These are phyloP conservation scores for Ophiosphaerella narmari DNA, from an alignment of 2,329 filamentous ascomycete species.

Conservation along the genomic window DNA sequence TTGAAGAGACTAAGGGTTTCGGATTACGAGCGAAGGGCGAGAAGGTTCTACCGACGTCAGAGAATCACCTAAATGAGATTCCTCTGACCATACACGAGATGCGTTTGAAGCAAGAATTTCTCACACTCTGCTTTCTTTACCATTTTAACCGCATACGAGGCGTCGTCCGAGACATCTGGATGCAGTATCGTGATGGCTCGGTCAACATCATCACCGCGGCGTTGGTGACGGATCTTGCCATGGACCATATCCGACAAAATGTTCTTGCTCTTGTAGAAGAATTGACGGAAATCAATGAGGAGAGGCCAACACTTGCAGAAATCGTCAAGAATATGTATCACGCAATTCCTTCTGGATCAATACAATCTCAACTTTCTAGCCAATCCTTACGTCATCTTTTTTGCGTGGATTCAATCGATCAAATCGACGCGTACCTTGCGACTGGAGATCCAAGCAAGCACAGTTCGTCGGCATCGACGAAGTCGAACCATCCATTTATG, in stretches of 20 bases:
- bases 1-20: not conserved
- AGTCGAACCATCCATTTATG: not conserved
- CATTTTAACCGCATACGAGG: conserved; percentile 15
- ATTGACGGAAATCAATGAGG: not conserved
- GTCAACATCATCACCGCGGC: conserved; percentile 15
- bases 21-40: not conserved
- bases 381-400: conserved; percentile 5
- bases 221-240: conserved; percentile 19
- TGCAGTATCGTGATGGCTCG: conserved; percentile 6
- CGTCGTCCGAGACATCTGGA: conserved; percentile 13
- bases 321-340: not conserved
- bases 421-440: not conserved
- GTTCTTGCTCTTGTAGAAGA: conserved; percentile 12
- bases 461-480: not conserved
- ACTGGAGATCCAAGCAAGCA: not conserved
- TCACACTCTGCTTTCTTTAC: conserved; percentile 22
- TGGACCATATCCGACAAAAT: conserved; percentile 14
- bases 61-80: not conserved
- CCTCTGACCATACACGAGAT: conserved; percentile 11
- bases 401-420: conserved; percentile 10
- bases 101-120: conserved; percentile 14
- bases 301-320: not conserved
- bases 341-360: not conserved
- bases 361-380: not conserved
- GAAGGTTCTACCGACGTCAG: not conserved